Evolutionary conservation across 139 green algal genomes (phyloP).

Genomic region (Zygnema cylindricum): DNA sequence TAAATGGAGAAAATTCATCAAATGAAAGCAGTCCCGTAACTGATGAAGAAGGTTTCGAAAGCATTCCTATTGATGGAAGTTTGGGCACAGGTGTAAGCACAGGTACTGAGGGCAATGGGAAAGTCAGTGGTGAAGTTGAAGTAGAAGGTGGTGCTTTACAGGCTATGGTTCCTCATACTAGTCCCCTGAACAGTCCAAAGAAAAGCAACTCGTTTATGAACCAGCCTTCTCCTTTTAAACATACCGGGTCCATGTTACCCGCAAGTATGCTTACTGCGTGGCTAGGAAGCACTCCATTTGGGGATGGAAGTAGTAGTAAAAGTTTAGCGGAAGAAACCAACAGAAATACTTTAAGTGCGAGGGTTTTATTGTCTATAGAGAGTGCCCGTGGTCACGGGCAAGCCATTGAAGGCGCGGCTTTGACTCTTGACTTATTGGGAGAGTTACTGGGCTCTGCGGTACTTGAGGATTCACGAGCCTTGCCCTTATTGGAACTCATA

Average conservation of each 20-base stretch:
- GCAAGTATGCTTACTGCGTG: constrained; percentile 19
- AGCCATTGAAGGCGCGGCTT: neutral
- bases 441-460: constrained; percentile 37
- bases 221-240: neutral
- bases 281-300: neutral
- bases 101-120: neutral
- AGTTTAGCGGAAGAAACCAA: neutral
- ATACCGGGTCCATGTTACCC: neutral
- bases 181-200: neutral
- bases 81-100: too few species aligned
- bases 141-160: too few species aligned
- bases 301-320: neutral
- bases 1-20: too few species aligned
- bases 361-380: constrained; percentile 12
- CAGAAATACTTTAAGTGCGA: neutral
- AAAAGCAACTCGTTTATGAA: neutral
- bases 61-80: too few species aligned
- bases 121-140: too few species aligned
- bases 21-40: too few species aligned
- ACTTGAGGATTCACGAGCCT: constrained; percentile 3
- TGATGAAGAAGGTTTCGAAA: too few species aligned
- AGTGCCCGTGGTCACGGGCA: too few species aligned
- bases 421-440: constrained; percentile 38
- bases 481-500: constrained; percentile 37
- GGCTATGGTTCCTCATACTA: too few species aligned